Percentiles rank a stretch among this genome's conserved stretches.
Evolutionary conservation across 345 rosid species (phyloP).

Genomic region (Pugionium dolabratum): DNA sequence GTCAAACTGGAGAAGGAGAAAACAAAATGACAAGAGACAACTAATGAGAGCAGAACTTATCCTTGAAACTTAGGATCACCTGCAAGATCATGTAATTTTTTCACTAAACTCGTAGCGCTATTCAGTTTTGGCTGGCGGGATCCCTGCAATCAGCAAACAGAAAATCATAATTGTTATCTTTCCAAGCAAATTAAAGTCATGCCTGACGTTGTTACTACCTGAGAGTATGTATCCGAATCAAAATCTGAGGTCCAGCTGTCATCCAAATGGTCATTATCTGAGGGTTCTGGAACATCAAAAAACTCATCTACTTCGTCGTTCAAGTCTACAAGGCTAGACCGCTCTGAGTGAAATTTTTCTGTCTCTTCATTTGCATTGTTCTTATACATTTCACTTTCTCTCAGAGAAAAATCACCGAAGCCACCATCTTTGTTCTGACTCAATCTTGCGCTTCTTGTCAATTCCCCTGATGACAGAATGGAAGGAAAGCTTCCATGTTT

Average conservation of each 20-base stretch:
- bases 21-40: conserved; percentile 17
- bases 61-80: conserved; percentile 49
- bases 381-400: conserved; percentile 44
- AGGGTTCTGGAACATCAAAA: conserved; percentile 89
- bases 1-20: not conserved
- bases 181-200: conserved; percentile 5
- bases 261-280: conserved; percentile 58
- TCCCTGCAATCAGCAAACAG: conserved; percentile 53
- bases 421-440: conserved; percentile 44
- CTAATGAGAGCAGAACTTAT: conserved; percentile 19
- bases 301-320: conserved; percentile 86
- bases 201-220: conserved; percentile 47
- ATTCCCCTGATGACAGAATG: conserved; percentile 70
- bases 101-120: conserved; percentile 77
- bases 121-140: conserved; percentile 62
- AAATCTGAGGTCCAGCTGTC: conserved; percentile 68
- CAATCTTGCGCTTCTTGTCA: conserved; percentile 48
- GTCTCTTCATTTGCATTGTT: conserved; percentile 53
- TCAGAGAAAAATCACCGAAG: conserved; percentile 39
- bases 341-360: conserved; percentile 66
- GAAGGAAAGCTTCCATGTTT: conserved; percentile 61
- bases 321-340: conserved; percentile 74
- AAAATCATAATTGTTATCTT: conserved; percentile 8
- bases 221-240: conserved; percentile 54
- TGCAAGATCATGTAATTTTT: conserved; percentile 86